Evolutionary conservation across 164 flowering plant species (phyloP), one percentile per base, ranked within the genome.

Genomic region (Magnolia changhungtana): DNA sequence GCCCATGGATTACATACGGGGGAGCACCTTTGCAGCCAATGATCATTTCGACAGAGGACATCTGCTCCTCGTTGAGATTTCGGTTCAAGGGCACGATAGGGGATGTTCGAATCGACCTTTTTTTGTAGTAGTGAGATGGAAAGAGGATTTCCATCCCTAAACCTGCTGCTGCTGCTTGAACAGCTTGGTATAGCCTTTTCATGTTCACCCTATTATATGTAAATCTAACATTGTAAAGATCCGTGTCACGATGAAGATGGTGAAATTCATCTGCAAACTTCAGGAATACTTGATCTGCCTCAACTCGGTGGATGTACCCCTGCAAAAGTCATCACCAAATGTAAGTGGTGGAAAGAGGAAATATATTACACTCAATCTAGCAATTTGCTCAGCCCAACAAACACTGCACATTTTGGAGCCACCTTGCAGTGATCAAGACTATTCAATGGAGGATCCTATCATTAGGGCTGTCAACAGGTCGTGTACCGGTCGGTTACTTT

Each of bases 1-100:
- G 99, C 8, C 99, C 99, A 84, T 94, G 85, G 37, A 96, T 91
- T 67, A 93, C 85, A 81, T 91, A 96, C 4, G 99, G 99, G 16
- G 97, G 90, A 6, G 84, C 89, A 7, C 97, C 98, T 82, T 83
- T 81, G 83, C 95, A 92, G 19, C 90, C 88, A 74, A 94, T 86
- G 50, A 94, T 94, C 92, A 85, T 92, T 78, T 90, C 86, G 73
- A 96, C 79, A 27, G 97, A 83, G 81, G 72, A 61, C 69, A 80
- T 81, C 73, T 96, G 99, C 83, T 96, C 98, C 83, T 89, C 91
- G 73, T 96, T 96, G 63, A 94, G 88, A 63, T 7, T 74, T 45
- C 66, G 59, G 45, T 89, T 82, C 70, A 87, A 75, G 21, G 97
- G 98, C 63, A 79, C 82, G 16, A 89, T 50, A 4, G 85, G 81